Conservation (phyloP, 2,329 filamentous ascomycete species). For the Botrytis tulipae region DNA sequence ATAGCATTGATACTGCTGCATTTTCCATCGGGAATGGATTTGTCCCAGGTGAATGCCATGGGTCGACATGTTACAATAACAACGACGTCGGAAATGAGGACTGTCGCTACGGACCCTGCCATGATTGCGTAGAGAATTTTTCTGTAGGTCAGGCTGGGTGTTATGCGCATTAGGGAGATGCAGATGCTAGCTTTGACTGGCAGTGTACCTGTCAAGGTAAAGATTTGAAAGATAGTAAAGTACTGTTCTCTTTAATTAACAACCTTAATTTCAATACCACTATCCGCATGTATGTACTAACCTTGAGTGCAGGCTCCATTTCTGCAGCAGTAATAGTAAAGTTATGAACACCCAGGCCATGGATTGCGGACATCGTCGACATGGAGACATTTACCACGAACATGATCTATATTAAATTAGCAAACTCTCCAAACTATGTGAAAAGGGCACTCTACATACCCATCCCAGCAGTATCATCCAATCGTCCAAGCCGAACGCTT, state of each 20-base stretch:
- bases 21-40: conserved; percentile 1
- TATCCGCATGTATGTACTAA: background rate
- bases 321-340: conserved; percentile 8
- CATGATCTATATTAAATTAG: background rate
- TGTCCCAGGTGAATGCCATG: conserved; percentile 17
- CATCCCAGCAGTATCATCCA: conserved; percentile 15
- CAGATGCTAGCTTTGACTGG: conserved; percentile 17
- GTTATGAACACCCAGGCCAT: conserved; percentile 13
- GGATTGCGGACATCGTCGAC: background rate
- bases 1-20: conserved; percentile 17
- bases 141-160: conserved; percentile 12
- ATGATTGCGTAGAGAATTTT: conserved; percentile 13
- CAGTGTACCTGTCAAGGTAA: conserved; percentile 16
- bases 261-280: background rate
- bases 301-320: conserved; percentile 16
- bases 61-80: conserved; percentile 16
- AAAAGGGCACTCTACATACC: background rate
- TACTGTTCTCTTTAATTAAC: conserved; percentile 3
- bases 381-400: conserved; percentile 12
- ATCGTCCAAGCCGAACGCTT: conserved; percentile 7
- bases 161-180: conserved; percentile 14
- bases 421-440: background rate
- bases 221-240: conserved; percentile 8
- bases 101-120: background rate
- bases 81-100: conserved; percentile 1